Evolutionary conservation across 2,329 filamentous ascomycete species (phyloP).

Genomic region (Aspergillus ustus): DNA sequence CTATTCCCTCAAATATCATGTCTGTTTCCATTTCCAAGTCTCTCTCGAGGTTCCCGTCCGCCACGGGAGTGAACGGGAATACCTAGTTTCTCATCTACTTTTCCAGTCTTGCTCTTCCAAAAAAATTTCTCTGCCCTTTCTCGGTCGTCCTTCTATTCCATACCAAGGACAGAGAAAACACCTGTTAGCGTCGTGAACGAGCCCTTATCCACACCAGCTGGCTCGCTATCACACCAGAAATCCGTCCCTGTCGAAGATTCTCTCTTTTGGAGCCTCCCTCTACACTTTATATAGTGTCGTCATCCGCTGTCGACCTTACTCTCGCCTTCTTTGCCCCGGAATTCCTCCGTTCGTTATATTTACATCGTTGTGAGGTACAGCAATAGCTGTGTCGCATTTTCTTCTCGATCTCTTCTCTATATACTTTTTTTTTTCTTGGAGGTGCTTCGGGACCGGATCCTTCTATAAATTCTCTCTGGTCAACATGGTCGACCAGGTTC

Average conservation of each 20-base stretch:
- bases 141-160: conserved; percentile 33
- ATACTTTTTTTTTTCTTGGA: conserved; percentile 16
- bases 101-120: conserved; percentile 22
- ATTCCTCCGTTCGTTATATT: conserved; percentile 22
- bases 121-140: conserved; percentile 29
- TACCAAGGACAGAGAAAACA: conserved; percentile 19
- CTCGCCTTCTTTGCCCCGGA: conserved; percentile 11
- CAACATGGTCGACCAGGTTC: conserved; percentile 46
- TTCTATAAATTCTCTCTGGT: conserved; percentile 21
- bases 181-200: conserved; percentile 21
- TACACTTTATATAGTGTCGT: conserved; percentile 20
- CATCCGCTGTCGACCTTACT: conserved; percentile 21
- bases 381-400: conserved; percentile 14
- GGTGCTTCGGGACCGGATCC: conserved; percentile 11
- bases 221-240: conserved; percentile 16
- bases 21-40: conserved; percentile 37
- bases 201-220: conserved; percentile 19
- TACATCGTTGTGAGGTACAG: conserved; percentile 22
- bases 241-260: conserved; percentile 18
- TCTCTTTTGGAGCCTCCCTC: conserved; percentile 17
- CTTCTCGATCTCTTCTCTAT: conserved; percentile 18
- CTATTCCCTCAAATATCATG: conserved; percentile 39
- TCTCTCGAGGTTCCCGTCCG: conserved; percentile 45
- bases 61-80: conserved; percentile 51
- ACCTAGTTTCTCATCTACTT: conserved; percentile 35